A percentile compares a stretch with the other conserved stretches of the same genome.
These are phyloP conservation scores for Heterococcus sp. DNA, from an alignment of 108 stramenopile species.

Conservation along the genomic window DNA sequence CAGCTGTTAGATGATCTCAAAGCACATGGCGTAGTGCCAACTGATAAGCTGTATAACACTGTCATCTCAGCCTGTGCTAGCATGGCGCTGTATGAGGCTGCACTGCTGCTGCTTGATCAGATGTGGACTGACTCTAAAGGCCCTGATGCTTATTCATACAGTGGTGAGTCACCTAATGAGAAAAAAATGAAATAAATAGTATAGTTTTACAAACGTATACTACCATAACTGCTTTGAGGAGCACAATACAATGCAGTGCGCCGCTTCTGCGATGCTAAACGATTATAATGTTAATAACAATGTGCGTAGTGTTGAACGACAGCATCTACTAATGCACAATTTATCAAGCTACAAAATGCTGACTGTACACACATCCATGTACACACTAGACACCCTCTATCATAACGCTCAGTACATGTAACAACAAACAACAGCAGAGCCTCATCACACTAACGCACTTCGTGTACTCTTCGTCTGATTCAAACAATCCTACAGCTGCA, in stretches of 20 bases:
- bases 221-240: too few species aligned
- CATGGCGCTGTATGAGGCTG: background rate
- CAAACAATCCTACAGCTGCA: background rate
- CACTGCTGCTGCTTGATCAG: background rate
- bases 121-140: background rate
- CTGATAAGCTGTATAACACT: background rate
- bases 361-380: background rate
- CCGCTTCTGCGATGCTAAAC: too few species aligned
- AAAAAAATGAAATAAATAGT: too few species aligned
- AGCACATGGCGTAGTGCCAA: background rate
- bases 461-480: background rate
- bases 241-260: too few species aligned
- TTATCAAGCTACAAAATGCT: background rate
- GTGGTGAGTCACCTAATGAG: background rate
- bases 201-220: too few species aligned
- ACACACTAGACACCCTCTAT: background rate
- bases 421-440: background rate
- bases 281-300: too few species aligned
- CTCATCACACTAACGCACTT: background rate
- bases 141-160: background rate
- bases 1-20: background rate
- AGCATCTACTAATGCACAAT: background rate
- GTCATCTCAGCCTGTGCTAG: background rate
- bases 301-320: too few species aligned
- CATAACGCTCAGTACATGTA: background rate